Evolutionary conservation across 108 stramenopile species (phyloP).

Genomic region (Phaeodactylum tricornutum): DNA sequence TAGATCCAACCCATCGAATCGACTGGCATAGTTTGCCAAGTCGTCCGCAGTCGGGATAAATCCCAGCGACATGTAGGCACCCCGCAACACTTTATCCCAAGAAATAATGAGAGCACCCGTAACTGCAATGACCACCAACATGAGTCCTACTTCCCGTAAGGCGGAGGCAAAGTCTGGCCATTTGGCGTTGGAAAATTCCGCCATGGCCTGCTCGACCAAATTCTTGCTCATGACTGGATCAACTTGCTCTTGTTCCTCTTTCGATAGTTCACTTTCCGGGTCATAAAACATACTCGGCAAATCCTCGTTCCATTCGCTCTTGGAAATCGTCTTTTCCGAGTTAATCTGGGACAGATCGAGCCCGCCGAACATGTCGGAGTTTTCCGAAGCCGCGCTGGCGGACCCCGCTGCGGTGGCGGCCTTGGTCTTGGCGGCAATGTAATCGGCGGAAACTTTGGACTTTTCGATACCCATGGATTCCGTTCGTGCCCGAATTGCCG

Average conservation of each 20-base stretch:
- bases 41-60: conserved; percentile 59
- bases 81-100: conserved; percentile 47
- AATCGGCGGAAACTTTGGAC: conserved; percentile 41
- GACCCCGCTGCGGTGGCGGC: conserved; percentile 26
- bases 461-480: conserved; percentile 55
- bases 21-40: conserved; percentile 12
- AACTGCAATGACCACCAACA: conserved; percentile 40
- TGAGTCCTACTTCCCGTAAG: conserved; percentile 40
- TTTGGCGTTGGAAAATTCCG: conserved; percentile 35
- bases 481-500: conserved; percentile 54
- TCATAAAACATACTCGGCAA: conserved; percentile 44
- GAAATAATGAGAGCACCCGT: conserved; percentile 47
- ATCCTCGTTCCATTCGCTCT: conserved; percentile 11
- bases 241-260: conserved; percentile 67
- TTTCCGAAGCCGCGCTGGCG: conserved; percentile 9
- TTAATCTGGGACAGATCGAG: conserved; percentile 61
- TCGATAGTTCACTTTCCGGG: conserved; percentile 60
- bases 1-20: conserved; percentile 9
- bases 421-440: conserved; percentile 40
- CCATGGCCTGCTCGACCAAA: conserved; percentile 36
- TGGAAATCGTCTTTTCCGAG: conserved; percentile 6
- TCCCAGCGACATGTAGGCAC: conserved; percentile 34
- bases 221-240: conserved; percentile 51
- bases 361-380: conserved; percentile 6
- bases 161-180: conserved; percentile 44